Evolutionary conservation across 2,329 filamentous ascomycete genomes (phyloP).

Genomic region (Mycocentrospora acerina): DNA sequence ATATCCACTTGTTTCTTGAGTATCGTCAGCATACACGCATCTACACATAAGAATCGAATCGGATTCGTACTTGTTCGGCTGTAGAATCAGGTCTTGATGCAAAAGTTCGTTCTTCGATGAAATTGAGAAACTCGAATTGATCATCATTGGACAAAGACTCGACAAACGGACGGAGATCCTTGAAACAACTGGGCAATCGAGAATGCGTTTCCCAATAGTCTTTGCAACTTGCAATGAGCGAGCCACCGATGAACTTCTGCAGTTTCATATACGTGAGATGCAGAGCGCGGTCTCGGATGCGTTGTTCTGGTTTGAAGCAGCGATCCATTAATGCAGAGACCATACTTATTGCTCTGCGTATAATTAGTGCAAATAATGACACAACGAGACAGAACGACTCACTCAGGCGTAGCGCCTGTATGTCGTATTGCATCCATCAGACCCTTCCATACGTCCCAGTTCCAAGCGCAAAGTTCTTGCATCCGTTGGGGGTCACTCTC

Average conservation of each 20-base stretch:
- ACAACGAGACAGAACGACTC: neutral
- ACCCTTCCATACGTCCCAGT: conserved; percentile 20
- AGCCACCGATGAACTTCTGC: conserved; percentile 6
- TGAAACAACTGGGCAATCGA: conserved; percentile 25
- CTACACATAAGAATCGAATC: neutral
- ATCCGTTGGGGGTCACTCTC: conserved; percentile 6
- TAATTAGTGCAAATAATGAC: conserved; percentile 1
- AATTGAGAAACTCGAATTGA: conserved; percentile 13
- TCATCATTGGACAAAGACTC: conserved; percentile 14
- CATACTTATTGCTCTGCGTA: conserved; percentile 7
- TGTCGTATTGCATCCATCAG: conserved; percentile 14
- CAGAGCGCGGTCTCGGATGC: conserved; percentile 16
- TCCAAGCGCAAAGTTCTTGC: conserved; percentile 18
- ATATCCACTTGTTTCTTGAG: conserved; percentile 5
- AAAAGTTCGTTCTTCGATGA: conserved; percentile 12
- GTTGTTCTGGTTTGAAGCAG: conserved; percentile 12
- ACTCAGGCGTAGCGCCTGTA: conserved; percentile 12
- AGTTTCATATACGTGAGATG: conserved; percentile 17
- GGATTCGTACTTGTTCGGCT: neutral
- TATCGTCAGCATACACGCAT: neutral
- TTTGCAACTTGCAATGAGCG: conserved; percentile 19
- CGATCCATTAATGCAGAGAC: conserved; percentile 9
- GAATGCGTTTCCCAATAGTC: conserved; percentile 25
- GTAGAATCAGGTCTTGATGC: neutral
- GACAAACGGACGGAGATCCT: conserved; percentile 29